Base-by-base conservation (phyloP, 768 basidiomycete genomes). In the Russula sp. region DNA sequence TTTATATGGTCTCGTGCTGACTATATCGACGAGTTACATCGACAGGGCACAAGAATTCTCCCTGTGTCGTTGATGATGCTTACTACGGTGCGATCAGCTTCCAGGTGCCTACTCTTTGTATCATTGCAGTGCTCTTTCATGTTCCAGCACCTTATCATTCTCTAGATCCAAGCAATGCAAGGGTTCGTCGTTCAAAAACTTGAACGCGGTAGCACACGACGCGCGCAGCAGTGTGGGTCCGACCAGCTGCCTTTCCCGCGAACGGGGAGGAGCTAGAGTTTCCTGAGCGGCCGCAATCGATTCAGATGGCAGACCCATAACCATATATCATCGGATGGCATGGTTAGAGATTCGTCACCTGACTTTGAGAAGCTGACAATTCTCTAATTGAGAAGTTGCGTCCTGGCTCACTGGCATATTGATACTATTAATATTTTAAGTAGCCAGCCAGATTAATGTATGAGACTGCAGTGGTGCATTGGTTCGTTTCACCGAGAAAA, bases 1-100 rank as follows among this genome's bases (percentile, higher is more conserved):
- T 71, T 7, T 83, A 85, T 70, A 84, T 82, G 10, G 78, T 90
- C n/a, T 73, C 81, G 83, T 94, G 58, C 85, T 88, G 16, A 82
- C 85, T 2, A 73, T 83, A 3, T 91, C 93, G 0, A 79, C 10
- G 70, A 77, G 0, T 75, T 89, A 27, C 27, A 27, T 39, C 22
- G 8, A 35, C 62, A 57, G 22, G 56, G 62, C 50, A 37, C 2
- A 18, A 63, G 48, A 27, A 20, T 63, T 31, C 40, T 63, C 6
- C 56, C 32, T 2, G 50, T 52, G 11, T 63, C 50, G 22, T 52
- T 45, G 13, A 9, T 32, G 20, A 52, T 63, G 49, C 50, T 63
- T 52, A 63, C 56, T 7, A n/a, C 39, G 34, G 62, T 62, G 22
- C 18, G 55, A n/a, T 9, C 27, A 10, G 1, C 32, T 53, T 13